phyloP scores from a whole-genome alignment of 345 rosid species.

The Kandelia obovata region DNA sequence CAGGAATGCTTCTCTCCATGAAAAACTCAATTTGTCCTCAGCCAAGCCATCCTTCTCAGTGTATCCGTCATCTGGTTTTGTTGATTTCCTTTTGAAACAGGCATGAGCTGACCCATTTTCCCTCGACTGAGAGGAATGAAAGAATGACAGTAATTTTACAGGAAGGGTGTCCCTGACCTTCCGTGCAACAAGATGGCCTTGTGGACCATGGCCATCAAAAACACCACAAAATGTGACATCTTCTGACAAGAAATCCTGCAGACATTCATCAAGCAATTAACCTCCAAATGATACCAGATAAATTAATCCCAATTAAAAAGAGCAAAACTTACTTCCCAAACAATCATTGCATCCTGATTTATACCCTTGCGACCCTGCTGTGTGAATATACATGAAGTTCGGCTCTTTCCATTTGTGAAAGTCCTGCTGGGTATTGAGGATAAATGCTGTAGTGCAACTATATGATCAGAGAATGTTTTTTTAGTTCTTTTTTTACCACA shows the following conservation, averaged over 20 bases:
- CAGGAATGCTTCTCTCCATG: conserved; percentile 87
- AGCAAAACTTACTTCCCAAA: conserved; percentile 85
- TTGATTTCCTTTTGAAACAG: conserved; percentile 48
- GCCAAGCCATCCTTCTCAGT: conserved; percentile 43
- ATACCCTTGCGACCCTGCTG: conserved; percentile 98
- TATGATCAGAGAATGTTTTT: conserved; percentile 66
- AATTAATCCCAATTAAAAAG: conserved; percentile 17
- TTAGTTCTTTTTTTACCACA: conserved; percentile 69
- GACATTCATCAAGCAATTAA: conserved; percentile 11
- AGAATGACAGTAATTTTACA: conserved; percentile 58
- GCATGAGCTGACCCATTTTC: conserved; percentile 44
- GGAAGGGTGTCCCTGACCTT: conserved; percentile 94
- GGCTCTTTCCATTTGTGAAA: conserved; percentile 76
- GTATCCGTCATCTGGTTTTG: conserved; percentile 48
- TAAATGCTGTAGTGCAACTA: conserved; percentile 55
- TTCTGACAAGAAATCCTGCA: conserved; percentile 86
- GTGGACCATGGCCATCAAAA: conserved; percentile 99
- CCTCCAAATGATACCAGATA: conserved; percentile 14
- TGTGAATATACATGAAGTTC: conserved; percentile 81
- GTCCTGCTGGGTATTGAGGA: conserved; percentile 72
- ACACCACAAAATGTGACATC: conserved; percentile 92
- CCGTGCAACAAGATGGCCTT: conserved; percentile 96
- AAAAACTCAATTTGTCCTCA: conserved; percentile 48
- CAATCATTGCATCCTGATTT: conserved; percentile 97
- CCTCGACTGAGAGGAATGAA: conserved; percentile 51